Evolutionary conservation across 257 asterid species (phyloP), one percentile per base, ranked within the genome.

Genomic region (Phtheirospermum japonicum): DNA sequence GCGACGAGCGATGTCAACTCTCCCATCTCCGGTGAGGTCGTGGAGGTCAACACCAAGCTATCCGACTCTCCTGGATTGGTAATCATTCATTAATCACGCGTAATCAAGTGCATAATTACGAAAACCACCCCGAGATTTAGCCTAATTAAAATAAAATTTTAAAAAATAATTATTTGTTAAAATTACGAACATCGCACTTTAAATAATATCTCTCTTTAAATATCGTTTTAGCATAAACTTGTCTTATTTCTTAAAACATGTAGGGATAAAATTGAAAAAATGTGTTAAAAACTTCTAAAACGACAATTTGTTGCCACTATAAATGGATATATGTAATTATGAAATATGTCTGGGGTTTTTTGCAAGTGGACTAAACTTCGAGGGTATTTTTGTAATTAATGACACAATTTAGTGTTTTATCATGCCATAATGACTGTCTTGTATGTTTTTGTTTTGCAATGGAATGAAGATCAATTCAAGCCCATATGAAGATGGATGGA

Each of bases 401-500:
- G 46, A 33, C 8, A 5, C 6, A 33, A 33, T 33, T 40, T 6
- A 40, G 48, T 9, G 14, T 1, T 12, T 40, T 11, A 40, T 40
- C 48, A 40, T 40, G 13, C 48, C 13, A 7, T 1, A 4, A 42
- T 42, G 9, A 9, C 9, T 4, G 9, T 39, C 14, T 17, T n/a
- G 17, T 42, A 13, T 2, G 6, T 42, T 1, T 42, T 42, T 42
- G 14, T 43, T 43, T 56, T 33, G 66, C 53, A 40, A 42, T 37
- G 34, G 9, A 45, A 54, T 72, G 79, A 76, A 88, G 96, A 82
- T 88, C 46, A 88, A 91, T 48, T 37, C 85, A 34, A 82, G 94
- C 69, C 96, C 98, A 31, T 90, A 85, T 67, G 96, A 84, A 66
- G 94, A 83, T 4, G 96, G 98, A 23, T 90, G 98, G 98, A 87